These are phyloP conservation scores for Abelmoschus esculentus DNA, from an alignment of 345 rosid genomes.

Conservation along the genomic window DNA sequence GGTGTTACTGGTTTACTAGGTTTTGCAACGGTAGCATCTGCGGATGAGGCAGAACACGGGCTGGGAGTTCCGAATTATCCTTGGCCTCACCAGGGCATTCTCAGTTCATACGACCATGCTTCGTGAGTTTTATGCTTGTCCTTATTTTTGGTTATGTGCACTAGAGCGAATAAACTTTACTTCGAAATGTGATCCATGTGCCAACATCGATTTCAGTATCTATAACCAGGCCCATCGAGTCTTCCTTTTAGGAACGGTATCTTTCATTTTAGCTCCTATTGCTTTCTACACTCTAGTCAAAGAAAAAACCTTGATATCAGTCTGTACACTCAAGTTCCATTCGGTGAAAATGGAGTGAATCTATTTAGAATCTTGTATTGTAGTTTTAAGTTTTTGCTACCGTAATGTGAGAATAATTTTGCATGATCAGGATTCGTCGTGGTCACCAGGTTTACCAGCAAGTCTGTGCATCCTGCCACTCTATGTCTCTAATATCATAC, in stretches of 20 bases:
- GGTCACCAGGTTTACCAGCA: constrained; percentile 97
- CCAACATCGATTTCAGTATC: neutral
- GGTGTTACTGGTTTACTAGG: constrained; percentile 79
- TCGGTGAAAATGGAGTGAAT: neutral
- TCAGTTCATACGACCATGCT: constrained; percentile 96
- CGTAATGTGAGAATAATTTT: constrained; percentile 15
- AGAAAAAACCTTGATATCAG: neutral
- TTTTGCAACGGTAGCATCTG: constrained; percentile 70
- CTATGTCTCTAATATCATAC: constrained; percentile 90
- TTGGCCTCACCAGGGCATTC: constrained; percentile 98
- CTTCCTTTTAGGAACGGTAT: neutral
- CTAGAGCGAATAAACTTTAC: neutral
- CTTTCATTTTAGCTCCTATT: neutral
- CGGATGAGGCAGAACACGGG: constrained; percentile 99
- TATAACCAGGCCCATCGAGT: neutral
- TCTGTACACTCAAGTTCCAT: neutral
- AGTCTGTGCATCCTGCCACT: constrained; percentile 99
- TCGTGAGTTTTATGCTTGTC: constrained; percentile 55
- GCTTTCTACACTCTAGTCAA: neutral
- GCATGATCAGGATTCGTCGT: constrained; percentile 79
- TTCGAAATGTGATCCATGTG: neutral
- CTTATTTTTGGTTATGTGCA: constrained; percentile 5
- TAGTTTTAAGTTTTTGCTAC: neutral
- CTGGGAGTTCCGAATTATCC: constrained; percentile 79
- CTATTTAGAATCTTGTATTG: neutral